Conservation (phyloP, 768 basidiomycete genomes). For the Hericium alpestre region DNA sequence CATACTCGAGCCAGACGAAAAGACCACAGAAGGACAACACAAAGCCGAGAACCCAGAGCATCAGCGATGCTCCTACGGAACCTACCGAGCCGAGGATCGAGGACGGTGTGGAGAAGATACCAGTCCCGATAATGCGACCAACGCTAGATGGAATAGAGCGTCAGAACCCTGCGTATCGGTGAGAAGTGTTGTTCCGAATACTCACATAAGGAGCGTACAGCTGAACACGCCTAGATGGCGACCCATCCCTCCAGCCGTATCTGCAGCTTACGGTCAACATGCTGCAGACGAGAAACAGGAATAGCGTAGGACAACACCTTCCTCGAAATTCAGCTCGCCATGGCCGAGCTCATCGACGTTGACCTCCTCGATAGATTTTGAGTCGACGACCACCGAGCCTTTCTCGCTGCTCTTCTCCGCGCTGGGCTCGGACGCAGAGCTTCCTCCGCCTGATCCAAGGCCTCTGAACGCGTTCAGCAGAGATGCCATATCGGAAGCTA, state of each 20-base stretch:
- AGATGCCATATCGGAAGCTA: not conserved
- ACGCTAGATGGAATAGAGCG: constrained; percentile 20
- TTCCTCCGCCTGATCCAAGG: not conserved
- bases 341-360: constrained; percentile 14
- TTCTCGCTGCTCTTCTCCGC: not conserved
- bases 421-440: not conserved
- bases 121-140: constrained; percentile 50
- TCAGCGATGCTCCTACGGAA: constrained; percentile 48
- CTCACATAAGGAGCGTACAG: constrained; percentile 45
- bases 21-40: constrained; percentile 46
- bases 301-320: constrained; percentile 24
- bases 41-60: constrained; percentile 58
- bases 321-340: constrained; percentile 37
- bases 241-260: constrained; percentile 45
- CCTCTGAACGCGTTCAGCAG: not conserved
- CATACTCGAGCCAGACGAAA: constrained; percentile 55
- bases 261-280: constrained; percentile 16
- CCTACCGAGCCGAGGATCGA: constrained; percentile 47
- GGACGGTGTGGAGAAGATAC: constrained; percentile 56
- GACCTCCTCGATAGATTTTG: not conserved
- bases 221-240: constrained; percentile 46
- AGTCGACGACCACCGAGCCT: not conserved
- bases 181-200: not conserved
- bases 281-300: not conserved
- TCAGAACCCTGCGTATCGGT: not conserved